These are phyloP conservation scores for Waltergamsia citrina DNA, from an alignment of 2,329 filamentous ascomycete species.

Conservation along the genomic window DNA sequence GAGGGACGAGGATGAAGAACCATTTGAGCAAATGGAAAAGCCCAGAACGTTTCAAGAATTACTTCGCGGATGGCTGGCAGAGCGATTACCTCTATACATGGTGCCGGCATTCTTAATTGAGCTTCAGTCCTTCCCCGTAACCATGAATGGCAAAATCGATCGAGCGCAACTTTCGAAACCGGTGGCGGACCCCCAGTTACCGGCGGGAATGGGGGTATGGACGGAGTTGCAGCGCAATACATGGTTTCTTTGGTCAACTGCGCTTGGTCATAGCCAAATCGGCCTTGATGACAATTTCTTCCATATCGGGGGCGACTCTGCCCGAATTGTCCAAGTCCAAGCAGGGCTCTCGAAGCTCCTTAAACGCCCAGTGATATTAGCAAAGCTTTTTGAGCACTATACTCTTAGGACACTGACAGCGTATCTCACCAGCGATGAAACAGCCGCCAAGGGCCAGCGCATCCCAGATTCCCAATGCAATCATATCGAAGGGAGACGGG, in stretches of 20 bases:
- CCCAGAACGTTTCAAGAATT: no score
- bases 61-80: not conserved
- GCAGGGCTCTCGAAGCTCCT: slow-evolving; percentile 7
- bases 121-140: slow-evolving; percentile 7
- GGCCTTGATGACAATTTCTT: slow-evolving; percentile 11
- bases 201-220: no score
- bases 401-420: slow-evolving; percentile 7
- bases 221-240: slow-evolving; percentile 7
- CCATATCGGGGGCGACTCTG: slow-evolving; percentile 11
- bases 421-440: slow-evolving; percentile 1
- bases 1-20: not conserved
- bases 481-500: not conserved
- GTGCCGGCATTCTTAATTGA: slow-evolving; percentile 9
- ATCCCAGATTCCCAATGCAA: no score
- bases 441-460: not conserved
- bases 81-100: slow-evolving; percentile 9
- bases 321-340: slow-evolving; percentile 9
- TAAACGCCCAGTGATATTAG: slow-evolving; percentile 3
- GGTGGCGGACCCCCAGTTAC: no score
- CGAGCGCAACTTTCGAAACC: not conserved
- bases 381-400: slow-evolving; percentile 9
- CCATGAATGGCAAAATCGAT: slow-evolving; percentile 9
- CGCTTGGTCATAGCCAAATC: slow-evolving; percentile 9
- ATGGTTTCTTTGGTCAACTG: slow-evolving; percentile 7
- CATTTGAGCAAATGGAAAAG: not conserved